Conservation (phyloP, 2,329 filamentous ascomycete genomes). For the Pseudopyricularia cyperi region DNA sequence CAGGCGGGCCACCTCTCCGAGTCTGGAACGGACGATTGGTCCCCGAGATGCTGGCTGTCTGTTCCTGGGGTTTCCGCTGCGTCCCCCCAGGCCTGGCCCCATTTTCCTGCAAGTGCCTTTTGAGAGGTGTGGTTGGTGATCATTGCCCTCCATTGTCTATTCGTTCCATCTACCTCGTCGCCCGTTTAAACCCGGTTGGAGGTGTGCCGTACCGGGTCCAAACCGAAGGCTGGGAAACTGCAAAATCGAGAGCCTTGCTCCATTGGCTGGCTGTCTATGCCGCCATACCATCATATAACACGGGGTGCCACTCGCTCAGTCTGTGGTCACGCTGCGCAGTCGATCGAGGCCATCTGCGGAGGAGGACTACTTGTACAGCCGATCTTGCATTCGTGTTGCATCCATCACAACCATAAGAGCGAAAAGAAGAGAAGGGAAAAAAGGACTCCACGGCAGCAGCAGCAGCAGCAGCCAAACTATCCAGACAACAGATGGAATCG, state of each 20-base stretch:
- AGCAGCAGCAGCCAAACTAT: not conserved
- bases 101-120: not conserved
- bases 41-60: not conserved
- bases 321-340: no score
- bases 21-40: slow-evolving; percentile 7
- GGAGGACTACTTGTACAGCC: not conserved
- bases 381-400: not conserved
- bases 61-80: not conserved
- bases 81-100: not conserved
- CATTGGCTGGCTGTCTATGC: not conserved
- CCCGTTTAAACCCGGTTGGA: not conserved
- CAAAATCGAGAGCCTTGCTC: not conserved
- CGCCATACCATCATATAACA: not conserved
- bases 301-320: no score
- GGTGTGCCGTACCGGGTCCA: not conserved
- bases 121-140: not conserved
- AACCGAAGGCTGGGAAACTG: not conserved
- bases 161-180: no score
- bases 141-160: no score
- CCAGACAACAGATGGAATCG: not conserved
- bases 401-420: not conserved
- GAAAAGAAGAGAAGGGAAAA: not conserved
- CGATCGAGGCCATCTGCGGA: no score
- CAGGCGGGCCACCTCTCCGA: slow-evolving; percentile 8
- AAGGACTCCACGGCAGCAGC: not conserved